These are phyloP conservation scores for Desmodesmus armatus DNA, from an alignment of 139 green algal species.

Conservation along the genomic window DNA sequence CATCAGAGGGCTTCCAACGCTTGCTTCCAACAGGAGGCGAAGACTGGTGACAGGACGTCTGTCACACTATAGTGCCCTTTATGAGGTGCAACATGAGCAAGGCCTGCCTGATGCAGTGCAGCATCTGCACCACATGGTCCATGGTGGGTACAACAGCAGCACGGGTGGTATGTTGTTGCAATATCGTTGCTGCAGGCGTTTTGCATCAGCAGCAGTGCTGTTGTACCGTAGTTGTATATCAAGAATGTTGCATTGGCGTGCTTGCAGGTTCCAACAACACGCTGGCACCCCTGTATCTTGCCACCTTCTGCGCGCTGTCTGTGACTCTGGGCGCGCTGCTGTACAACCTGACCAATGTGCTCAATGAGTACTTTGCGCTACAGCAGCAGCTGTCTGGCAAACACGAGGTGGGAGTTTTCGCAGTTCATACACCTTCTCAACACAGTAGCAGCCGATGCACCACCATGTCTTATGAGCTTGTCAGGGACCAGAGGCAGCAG, in stretches of 20 bases:
- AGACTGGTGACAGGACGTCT: no score
- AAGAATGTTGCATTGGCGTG: background rate
- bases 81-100: slow-evolving; percentile 9
- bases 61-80: slow-evolving; percentile 32
- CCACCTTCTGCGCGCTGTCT: slow-evolving; percentile 63
- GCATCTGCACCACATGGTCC: slow-evolving; percentile 24
- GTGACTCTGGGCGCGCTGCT: slow-evolving; percentile 60
- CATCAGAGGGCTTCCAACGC: no score
- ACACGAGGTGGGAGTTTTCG: background rate
- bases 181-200: background rate
- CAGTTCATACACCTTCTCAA: background rate
- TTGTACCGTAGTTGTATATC: no score
- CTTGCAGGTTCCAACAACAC: slow-evolving; percentile 13
- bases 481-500: slow-evolving; percentile 5
- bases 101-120: background rate
- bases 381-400: slow-evolving; percentile 21
- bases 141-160: slow-evolving; percentile 10
- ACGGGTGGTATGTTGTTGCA: background rate
- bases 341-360: slow-evolving; percentile 60
- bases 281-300: slow-evolving; percentile 45
- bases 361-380: slow-evolving; percentile 49
- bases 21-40: no score
- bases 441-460: no score
- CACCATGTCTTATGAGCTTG: no score
- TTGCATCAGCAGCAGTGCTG: no score